Base-by-base conservation (phyloP, 768 basidiomycete genomes). In the Lyophyllum shimeji region DNA sequence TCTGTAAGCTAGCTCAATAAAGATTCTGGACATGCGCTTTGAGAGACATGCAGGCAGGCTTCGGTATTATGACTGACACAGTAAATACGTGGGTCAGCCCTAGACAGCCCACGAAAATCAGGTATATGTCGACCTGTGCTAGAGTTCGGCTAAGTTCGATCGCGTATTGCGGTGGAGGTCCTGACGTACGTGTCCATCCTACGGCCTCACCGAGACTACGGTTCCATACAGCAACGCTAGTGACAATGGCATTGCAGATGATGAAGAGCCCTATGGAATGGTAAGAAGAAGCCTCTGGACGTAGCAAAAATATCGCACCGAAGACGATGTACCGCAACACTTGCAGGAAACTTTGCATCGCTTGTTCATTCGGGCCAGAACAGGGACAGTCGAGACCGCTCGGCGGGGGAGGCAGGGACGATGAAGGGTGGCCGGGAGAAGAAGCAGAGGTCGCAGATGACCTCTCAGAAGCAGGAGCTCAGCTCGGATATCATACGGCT, bases 151-250 rank as follows among this genome's bases (percentile, higher is more conserved):
- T 60, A 33, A 66, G 50, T 31, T 55, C 31, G 18, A 55, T 13
- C 18, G 29, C 29, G 13, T 44, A 20, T 48, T 50, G 29, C 40
- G 5, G n/a, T 23, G 42, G 48, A 21, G 21, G 21, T n/a, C 29
- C 27, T 18, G 25, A 72, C 81, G 48, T 61, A 85, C 85, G 60
- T 48, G 72, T 68, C 60, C 67, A 65, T 42, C 61, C 64, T 33
- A 67, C 53, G 39, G 68, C 55, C 53, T 72, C 68, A 44, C 77
- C 69, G 59, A 87, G 70, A 60, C 81, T 81, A 43, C 81, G 65
- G 69, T 89, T 87, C 88, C 87, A 89, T 18, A 85, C 83, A 53
- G 87, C 83, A 27, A 83, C 76, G 61, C 82, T 84, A 57, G 83
- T 81, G 53, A 83, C 76, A 61, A 87, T 74, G 46, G 86, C 84